phyloP scores from a whole-genome alignment of 495 filamentous ascomycete species.

The Immersiella caudata region DNA sequence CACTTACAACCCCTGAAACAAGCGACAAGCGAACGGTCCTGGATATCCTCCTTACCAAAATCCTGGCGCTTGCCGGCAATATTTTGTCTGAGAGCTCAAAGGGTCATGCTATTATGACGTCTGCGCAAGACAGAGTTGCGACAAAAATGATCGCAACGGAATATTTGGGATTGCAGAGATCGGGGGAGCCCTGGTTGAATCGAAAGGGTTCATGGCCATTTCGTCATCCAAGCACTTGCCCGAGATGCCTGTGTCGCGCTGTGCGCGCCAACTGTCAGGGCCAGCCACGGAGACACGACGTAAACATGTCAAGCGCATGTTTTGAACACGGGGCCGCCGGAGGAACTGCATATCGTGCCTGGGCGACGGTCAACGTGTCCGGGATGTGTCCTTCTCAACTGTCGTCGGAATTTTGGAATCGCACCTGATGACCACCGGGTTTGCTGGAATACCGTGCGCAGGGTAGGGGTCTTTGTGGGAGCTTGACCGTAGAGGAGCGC shows the following conservation, averaged over 20 bases:
- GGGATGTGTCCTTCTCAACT: background rate
- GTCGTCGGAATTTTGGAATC: background rate
- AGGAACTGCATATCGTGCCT: background rate
- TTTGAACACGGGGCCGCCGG: slow-evolving; percentile 16
- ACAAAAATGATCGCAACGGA: background rate
- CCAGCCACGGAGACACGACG: slow-evolving; percentile 27
- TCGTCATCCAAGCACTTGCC: slow-evolving; percentile 14
- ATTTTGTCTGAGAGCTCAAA: background rate
- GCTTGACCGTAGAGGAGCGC: background rate
- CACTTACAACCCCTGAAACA: background rate
- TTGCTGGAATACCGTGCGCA: background rate
- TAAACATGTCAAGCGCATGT: slow-evolving; percentile 29
- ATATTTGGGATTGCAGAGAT: background rate
- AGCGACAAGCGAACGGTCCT: background rate
- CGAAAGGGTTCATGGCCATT: slow-evolving; percentile 3
- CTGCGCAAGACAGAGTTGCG: background rate
- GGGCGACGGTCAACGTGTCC: background rate
- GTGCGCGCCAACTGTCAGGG: slow-evolving; percentile 10
- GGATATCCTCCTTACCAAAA: background rate
- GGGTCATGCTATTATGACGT: background rate
- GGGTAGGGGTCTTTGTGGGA: background rate
- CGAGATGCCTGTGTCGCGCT: slow-evolving; percentile 1
- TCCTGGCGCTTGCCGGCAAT: background rate
- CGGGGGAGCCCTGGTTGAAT: background rate
- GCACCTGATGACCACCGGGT: background rate